phyloP scores from a whole-genome alignment of 2,329 filamentous ascomycete species.

The Myrmaecium sp. region DNA sequence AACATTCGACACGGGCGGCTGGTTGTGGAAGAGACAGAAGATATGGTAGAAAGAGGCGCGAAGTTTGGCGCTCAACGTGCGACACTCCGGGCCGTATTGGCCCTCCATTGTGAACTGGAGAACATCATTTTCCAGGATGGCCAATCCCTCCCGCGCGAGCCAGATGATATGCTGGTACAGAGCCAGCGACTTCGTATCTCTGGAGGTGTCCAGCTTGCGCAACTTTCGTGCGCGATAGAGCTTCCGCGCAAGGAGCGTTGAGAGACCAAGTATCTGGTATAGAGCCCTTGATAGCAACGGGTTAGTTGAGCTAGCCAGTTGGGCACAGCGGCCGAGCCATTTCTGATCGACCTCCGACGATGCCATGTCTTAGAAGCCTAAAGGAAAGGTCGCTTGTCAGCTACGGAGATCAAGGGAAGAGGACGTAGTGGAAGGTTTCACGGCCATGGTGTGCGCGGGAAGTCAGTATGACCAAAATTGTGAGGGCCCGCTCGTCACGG shows the following conservation, averaged over 20 bases:
- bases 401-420: too few relatives aligned
- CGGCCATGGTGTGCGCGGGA: too few relatives aligned
- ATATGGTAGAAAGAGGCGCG: slow-evolving; percentile 92
- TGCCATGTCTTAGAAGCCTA: too few relatives aligned
- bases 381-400: too few relatives aligned
- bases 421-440: too few relatives aligned
- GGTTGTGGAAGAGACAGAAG: slow-evolving; percentile 90
- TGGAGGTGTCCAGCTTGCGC: slow-evolving; percentile 62
- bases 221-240: slow-evolving; percentile 70
- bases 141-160: slow-evolving; percentile 80
- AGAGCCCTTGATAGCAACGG: slow-evolving; percentile 65
- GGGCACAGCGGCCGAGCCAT: slow-evolving; percentile 79
- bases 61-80: slow-evolving; percentile 80
- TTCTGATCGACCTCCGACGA: slow-evolving; percentile 96
- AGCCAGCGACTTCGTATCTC: slow-evolving; percentile 62
- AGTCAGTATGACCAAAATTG: too few relatives aligned
- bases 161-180: slow-evolving; percentile 87
- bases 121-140: slow-evolving; percentile 73
- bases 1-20: slow-evolving; percentile 43
- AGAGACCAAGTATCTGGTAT: slow-evolving; percentile 81
- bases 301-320: slow-evolving; percentile 59
- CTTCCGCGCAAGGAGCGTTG: slow-evolving; percentile 70
- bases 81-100: slow-evolving; percentile 59
- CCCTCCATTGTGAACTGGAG: slow-evolving; percentile 56
- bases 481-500: too few relatives aligned